phyloP scores from a whole-genome alignment of 495 filamentous ascomycete genomes.

The Entonaema liquescens region DNA sequence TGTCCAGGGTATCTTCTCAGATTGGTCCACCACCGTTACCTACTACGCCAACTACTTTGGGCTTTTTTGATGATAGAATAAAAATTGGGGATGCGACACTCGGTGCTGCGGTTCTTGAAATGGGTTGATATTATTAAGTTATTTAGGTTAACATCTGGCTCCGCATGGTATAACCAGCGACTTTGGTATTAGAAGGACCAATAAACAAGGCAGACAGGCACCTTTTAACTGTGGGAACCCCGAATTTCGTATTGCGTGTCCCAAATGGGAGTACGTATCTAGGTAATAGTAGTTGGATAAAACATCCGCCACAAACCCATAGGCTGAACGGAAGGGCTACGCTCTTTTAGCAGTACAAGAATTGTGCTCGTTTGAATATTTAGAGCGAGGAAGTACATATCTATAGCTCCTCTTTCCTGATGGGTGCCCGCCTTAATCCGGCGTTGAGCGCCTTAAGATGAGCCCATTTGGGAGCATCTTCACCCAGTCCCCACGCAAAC shows the following conservation, averaged over 20 bases:
- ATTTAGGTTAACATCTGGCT: background rate
- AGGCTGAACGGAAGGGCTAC: background rate
- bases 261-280: background rate
- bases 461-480: conserved; percentile 68
- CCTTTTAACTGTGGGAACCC: background rate
- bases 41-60: conserved; percentile 72
- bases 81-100: background rate
- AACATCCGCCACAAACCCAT: background rate
- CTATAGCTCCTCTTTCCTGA: conserved; percentile 43
- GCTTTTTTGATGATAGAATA: conserved; percentile 35
- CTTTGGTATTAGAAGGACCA: too few relatives aligned
- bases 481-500: conserved; percentile 78
- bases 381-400: background rate
- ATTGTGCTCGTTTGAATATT: background rate
- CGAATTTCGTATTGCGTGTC: background rate
- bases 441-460: conserved; percentile 68
- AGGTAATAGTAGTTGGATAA: background rate
- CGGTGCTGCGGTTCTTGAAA: background rate
- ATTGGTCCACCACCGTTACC: conserved; percentile 68
- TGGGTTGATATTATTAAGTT: too few relatives aligned
- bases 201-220: too few relatives aligned
- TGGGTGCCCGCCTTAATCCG: conserved; percentile 48
- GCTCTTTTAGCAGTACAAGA: background rate
- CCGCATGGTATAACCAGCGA: too few relatives aligned
- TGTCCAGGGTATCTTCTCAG: conserved; percentile 65